A percentile compares a stretch with the other conserved stretches of the same genome.
phyloP scores from a whole-genome alignment of 331 rosid genomes.

The Malus hybrid region DNA sequence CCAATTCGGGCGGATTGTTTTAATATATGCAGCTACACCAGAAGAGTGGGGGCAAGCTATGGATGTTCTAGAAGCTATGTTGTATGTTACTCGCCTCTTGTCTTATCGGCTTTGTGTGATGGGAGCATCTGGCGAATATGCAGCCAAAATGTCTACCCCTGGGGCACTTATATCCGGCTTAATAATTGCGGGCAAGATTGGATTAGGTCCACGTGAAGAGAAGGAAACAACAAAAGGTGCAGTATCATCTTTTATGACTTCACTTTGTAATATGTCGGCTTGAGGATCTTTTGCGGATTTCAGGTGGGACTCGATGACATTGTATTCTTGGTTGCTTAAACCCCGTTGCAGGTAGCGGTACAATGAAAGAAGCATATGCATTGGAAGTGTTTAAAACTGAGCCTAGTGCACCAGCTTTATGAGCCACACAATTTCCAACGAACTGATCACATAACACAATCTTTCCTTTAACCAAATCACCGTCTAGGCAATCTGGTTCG shows the following conservation, averaged over 20 bases:
- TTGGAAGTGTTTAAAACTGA: background rate
- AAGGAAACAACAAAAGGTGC: constrained; percentile 15
- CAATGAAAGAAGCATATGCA: background rate
- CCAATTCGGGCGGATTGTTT: background rate
- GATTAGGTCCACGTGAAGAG: constrained; percentile 20
- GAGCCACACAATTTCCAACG: background rate
- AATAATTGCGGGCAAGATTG: background rate
- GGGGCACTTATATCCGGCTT: constrained; percentile 17
- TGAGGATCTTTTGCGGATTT: background rate
- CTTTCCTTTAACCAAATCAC: background rate
- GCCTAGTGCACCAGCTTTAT: background rate
- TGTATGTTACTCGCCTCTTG: background rate
- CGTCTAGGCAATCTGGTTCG: background rate
- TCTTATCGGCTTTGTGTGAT: background rate
- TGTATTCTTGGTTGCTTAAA: background rate
- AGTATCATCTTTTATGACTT: background rate
- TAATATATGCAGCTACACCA: background rate
- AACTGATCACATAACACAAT: background rate
- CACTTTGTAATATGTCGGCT: constrained; percentile 7
- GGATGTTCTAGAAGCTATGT: background rate
- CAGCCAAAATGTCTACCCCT: constrained; percentile 10
- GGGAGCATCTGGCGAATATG: background rate
- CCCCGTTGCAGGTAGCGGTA: constrained; percentile 1
- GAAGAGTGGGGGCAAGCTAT: background rate
- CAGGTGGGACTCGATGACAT: background rate